Base-by-base conservation (phyloP, 108 stramenopile species). In the Aureococcus anophagefferens region DNA sequence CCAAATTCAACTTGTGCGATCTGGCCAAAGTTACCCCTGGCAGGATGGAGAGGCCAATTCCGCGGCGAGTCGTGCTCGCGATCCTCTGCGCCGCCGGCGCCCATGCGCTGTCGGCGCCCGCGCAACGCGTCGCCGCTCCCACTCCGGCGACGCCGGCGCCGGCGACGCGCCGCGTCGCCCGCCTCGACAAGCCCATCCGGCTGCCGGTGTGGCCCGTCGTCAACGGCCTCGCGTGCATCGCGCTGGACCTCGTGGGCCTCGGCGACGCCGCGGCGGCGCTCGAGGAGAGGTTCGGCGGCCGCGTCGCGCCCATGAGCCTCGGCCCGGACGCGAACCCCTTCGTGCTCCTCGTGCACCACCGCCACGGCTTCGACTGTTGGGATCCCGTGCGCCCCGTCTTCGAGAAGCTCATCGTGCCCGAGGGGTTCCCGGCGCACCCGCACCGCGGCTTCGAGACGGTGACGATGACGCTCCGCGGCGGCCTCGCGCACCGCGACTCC, bases 371-470 rank as follows among this genome's bases (percentile, higher is more conserved):
- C 75, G 77, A 76, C 18, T 46, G 81, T 0, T 87, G 80, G 75
- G 92, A 93, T 71, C 84, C 88, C 0, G 28, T 92, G 5, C 78
- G 87, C 35, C 69, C 46, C 28, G 35, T 75, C 62, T 74, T 90
- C 31, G 84, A 86, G 66, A 78, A 73, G 14, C 79, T 88, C 62
- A 68, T 80, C 13, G 79, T 91, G 28, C 89, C 92, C 7, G 90
- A 93, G 72, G 92, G 92, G 32, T 93, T 93, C 83, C 88, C 92
- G 0, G 74, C 88, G 17, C 92, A 93, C 82, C 89, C 90, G 33
- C 92, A 93, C 77, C 79, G 89, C 40, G 92, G 92, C 17, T 93
- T 93, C 72, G 72, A 88, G 9, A 93, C 89, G 7, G 65, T 93
- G 1, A 93, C 92, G 4, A 89, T 88, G 70, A 79, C 86, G 72